Evolutionary conservation across 208 protist species (phyloP).

Genomic region (Trypanosoma caninum): DNA sequence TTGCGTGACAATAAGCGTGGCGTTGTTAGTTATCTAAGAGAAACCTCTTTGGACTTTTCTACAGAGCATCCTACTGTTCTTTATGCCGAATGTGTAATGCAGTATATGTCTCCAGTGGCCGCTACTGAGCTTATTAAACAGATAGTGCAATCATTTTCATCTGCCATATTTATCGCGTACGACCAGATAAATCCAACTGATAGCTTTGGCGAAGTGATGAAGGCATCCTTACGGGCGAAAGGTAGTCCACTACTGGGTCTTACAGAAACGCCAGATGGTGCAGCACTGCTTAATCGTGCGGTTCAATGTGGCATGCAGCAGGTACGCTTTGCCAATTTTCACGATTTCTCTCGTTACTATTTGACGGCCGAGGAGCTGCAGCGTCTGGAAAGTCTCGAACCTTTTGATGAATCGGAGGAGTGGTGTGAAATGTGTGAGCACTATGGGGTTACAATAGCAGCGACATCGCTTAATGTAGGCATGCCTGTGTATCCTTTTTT

Average conservation of each 20-base stretch:
- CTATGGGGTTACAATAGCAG: conserved; percentile 82
- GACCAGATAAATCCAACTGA: conserved; percentile 78
- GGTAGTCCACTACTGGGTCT: conserved; percentile 77
- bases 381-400: conserved; percentile 69
- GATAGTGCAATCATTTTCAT: conserved; percentile 46
- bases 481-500: conserved; percentile 17
- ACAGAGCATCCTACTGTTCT: conserved; percentile 56
- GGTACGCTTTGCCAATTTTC: conserved; percentile 74
- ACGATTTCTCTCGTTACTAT: conserved; percentile 59
- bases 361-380: conserved; percentile 40
- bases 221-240: conserved; percentile 51
- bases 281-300: conserved; percentile 50
- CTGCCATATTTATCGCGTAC: conserved; percentile 70
- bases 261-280: conserved; percentile 30
- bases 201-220: conserved; percentile 86
- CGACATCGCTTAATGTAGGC: conserved; percentile 24
- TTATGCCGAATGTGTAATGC: conserved; percentile 91
- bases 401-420: conserved; percentile 88
- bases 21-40: conserved; percentile 31
- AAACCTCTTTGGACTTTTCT: conserved; percentile 32
- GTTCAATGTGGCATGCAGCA: conserved; percentile 47
- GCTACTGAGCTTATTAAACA: conserved; percentile 46
- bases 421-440: conserved; percentile 92
- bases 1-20: conserved; percentile 43
- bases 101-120: conserved; percentile 79